phyloP scores from a whole-genome alignment of 1,284 basidiomycete genomes.

The Leccinum pachyderme region DNA sequence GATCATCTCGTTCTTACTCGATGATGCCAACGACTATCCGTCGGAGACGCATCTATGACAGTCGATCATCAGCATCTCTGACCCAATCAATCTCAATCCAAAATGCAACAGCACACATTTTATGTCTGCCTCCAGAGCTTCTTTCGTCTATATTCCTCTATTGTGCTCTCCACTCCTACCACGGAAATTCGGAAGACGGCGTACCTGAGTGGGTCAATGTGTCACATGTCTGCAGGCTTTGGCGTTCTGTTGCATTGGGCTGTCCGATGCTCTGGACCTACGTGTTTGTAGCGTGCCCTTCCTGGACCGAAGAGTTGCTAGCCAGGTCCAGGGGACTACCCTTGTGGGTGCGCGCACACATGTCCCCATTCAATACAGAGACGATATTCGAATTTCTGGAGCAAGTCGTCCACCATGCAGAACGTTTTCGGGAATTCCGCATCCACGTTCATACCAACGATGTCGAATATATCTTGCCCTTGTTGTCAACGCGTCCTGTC shows the following conservation, averaged over 20 bases:
- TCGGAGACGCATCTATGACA: not conserved
- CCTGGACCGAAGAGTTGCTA: not conserved
- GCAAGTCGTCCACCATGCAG: not conserved
- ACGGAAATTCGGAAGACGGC: not conserved
- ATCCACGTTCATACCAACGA: not conserved
- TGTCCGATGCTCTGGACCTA: conserved; percentile 1
- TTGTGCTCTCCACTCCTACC: not conserved
- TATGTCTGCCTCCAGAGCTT: not conserved
- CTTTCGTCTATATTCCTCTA: conserved; percentile 1
- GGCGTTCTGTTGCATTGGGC: conserved; percentile 2
- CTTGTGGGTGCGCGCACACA: not conserved
- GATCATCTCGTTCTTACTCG: not conserved
- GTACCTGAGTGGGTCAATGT: conserved; percentile 1
- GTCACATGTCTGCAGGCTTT: not conserved
- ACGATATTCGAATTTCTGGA: not conserved
- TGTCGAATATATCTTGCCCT: not conserved
- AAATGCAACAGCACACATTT: not conserved
- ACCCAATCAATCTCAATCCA: not conserved
- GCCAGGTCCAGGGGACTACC: not conserved
- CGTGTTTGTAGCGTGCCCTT: not conserved
- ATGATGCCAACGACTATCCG: not conserved
- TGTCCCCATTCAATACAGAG: not conserved
- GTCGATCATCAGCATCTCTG: not conserved
- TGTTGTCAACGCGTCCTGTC: not conserved
- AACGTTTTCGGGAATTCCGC: conserved; percentile 1